Evolutionary conservation across 805 yeast genomes (phyloP).

Genomic region (Ogataea neopini): DNA sequence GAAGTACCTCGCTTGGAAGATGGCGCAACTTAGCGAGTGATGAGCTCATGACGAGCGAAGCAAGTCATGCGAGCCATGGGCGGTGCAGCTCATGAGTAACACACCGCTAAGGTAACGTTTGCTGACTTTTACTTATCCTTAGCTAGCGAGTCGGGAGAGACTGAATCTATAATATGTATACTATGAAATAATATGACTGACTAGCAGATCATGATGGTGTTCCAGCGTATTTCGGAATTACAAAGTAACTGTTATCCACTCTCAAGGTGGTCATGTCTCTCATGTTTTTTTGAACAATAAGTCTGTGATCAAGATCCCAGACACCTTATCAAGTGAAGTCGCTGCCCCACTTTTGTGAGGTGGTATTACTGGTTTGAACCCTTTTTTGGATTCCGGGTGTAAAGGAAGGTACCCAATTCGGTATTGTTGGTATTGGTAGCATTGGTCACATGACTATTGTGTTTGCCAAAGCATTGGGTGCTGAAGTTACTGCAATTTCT

Average conservation of each 20-base stretch:
- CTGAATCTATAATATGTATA: too few species aligned
- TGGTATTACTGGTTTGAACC: conserved; percentile 72
- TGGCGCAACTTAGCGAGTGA: conserved; percentile 6
- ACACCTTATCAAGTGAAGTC: conserved; percentile 46
- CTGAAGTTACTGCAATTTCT: conserved; percentile 60
- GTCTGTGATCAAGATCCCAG: conserved; percentile 66
- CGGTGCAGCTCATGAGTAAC: too few species aligned
- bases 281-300: conserved; percentile 64
- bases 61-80: too few species aligned
- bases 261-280: conserved; percentile 72
- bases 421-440: conserved; percentile 66
- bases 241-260: conserved; percentile 27
- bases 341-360: conserved; percentile 81
- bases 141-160: too few species aligned
- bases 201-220: conserved; percentile 35
- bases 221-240: conserved; percentile 38
- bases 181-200: too few species aligned
- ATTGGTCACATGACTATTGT: conserved; percentile 65
- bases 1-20: conserved; percentile 65
- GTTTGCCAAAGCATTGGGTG: conserved; percentile 63
- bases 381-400: conserved; percentile 52
- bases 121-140: too few species aligned
- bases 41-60: too few species aligned
- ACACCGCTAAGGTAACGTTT: too few species aligned
- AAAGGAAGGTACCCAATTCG: conserved; percentile 44